Base-by-base conservation (phyloP, 108 stramenopile species). In the Cyclotella choctawhatcheeana region DNA sequence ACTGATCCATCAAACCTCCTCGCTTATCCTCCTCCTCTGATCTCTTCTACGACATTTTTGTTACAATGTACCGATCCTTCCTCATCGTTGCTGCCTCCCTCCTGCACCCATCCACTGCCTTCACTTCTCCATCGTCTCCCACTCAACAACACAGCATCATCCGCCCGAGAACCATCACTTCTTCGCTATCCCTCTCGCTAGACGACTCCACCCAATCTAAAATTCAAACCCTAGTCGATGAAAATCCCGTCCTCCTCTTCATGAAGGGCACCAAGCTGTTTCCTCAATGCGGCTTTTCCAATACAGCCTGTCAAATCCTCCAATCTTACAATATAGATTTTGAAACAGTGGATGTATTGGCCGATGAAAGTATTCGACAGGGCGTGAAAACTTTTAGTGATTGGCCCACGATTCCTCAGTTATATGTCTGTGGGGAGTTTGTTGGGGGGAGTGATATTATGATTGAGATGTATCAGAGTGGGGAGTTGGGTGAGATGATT, bases 321-420 rank as follows among this genome's bases (percentile, higher is more conserved):
- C 74, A 91, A 10, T 65, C 85, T 6, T 89, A 79, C 69, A 81
- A 84, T 43, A 84, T 93, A 53, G 92, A 97, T 22, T 97, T 93
- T 76, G 84, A 95, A 26, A 89, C 88, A 10, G 84, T 82, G 58
- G 90, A 93, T 58, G 89, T 91, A 0, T 55, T 93, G 24, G 82
- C 85, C 16, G 86, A 91, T 75, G 95, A 98, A 26, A 82, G 76
- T 32, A 89, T 98, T 58, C 94, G 97, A 67, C 65, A 72, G 76
- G 92, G 92, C 5, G 81, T 96, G 58, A 96, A 96, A 81, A 85
- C 82, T 14, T 96, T 77, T 67, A 79, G 76, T 10, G 83, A 94
- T 44, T 99, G 99, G 99, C 99, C 99, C 5, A 99, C 99, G 22
- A 97, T 99, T 76, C 99, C 98, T 0, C 99, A 99, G 71, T 88